phyloP scores from a whole-genome alignment of 371 early-diverging fungal species.

The Nosema muscidifuracis region DNA sequence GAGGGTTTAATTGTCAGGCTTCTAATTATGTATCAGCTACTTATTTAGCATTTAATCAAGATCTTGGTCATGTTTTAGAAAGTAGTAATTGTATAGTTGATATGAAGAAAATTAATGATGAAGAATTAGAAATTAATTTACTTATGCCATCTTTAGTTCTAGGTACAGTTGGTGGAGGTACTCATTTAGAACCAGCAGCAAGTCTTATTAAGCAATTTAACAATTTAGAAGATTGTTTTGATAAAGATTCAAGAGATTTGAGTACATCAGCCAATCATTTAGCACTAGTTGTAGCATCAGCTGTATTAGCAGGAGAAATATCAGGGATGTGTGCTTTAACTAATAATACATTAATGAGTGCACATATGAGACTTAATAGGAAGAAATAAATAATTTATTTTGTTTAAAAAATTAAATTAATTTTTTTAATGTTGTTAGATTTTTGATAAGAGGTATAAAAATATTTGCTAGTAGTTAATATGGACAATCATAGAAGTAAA shows the following conservation, averaged over 20 bases:
- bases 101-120: constrained; percentile 72
- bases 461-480: too few relatives aligned
- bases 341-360: constrained; percentile 37
- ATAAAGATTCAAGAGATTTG: constrained; percentile 67
- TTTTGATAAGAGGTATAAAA: too few relatives aligned
- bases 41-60: constrained; percentile 84
- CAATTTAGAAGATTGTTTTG: constrained; percentile 71
- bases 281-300: constrained; percentile 76
- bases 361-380: constrained; percentile 43
- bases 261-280: constrained; percentile 72
- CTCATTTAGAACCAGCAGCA: constrained; percentile 75
- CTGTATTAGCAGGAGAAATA: constrained; percentile 91
- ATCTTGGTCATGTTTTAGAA: constrained; percentile 89
- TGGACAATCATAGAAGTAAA: too few relatives aligned
- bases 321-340: constrained; percentile 67
- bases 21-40: constrained; percentile 87
- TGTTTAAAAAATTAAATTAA: too few relatives aligned
- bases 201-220: constrained; percentile 78
- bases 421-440: too few relatives aligned
- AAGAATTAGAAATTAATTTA: constrained; percentile 74
- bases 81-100: constrained; percentile 81
- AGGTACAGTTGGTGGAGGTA: constrained; percentile 88
- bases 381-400: constrained; percentile 5
- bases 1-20: constrained; percentile 89
- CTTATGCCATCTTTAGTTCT: constrained; percentile 90